Conservation (phyloP, 2,329 filamentous ascomycete species). For the Podosphaera aphanis region DNA sequence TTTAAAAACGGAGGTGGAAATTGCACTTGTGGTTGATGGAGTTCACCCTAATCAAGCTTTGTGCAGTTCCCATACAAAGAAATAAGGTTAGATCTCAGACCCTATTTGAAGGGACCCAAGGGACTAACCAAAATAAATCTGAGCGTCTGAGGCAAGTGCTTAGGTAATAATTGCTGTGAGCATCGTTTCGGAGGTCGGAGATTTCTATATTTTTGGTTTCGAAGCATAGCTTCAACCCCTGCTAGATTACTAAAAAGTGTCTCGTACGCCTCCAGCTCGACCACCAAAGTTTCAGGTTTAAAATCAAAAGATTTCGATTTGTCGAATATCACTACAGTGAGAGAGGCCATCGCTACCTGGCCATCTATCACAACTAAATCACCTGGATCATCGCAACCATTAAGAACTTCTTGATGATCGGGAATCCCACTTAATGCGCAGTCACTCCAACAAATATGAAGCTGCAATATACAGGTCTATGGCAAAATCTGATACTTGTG, state of each 20-base stretch:
- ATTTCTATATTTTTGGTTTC: neutral
- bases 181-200: neutral
- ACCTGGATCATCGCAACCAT: neutral
- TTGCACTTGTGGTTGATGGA: too few relatives aligned
- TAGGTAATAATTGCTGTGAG: neutral
- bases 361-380: too few relatives aligned
- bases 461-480: slow-evolving; percentile 12
- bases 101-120: too few relatives aligned
- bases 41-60: too few relatives aligned
- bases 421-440: slow-evolving; percentile 14
- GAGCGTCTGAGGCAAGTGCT: too few relatives aligned
- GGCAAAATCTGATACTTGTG: slow-evolving; percentile 13
- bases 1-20: too few relatives aligned
- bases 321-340: neutral
- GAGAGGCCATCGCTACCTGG: neutral
- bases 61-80: too few relatives aligned
- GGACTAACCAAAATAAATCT: too few relatives aligned
- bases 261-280: neutral
- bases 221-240: neutral
- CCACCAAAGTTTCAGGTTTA: neutral
- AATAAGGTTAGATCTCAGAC: too few relatives aligned
- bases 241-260: neutral
- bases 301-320: neutral
- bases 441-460: slow-evolving; percentile 14
- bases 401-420: slow-evolving; percentile 7